A percentile compares a stretch with the other conserved stretches of the same genome.
phyloP scores from a whole-genome alignment of 352 stramenopile species.

The Phytophthora lateralis region DNA sequence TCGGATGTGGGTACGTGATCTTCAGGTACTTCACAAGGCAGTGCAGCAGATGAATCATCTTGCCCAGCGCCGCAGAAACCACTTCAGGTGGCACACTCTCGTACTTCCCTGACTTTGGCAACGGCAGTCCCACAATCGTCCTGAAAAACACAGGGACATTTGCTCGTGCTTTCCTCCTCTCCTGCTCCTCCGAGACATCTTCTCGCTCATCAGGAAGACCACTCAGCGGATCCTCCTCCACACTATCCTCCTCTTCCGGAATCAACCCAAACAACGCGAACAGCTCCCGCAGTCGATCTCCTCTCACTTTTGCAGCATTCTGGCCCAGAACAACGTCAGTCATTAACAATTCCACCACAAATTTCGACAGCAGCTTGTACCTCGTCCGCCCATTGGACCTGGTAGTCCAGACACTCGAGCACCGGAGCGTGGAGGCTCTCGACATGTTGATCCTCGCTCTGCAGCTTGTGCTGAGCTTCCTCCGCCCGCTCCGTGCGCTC shows the following conservation, averaged over 20 bases:
- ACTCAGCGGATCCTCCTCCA: slow-evolving; percentile 26
- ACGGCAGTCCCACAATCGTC: slow-evolving; percentile 67
- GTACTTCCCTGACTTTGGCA: slow-evolving; percentile 76
- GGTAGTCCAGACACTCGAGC: slow-evolving; percentile 69
- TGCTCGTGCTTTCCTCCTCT: slow-evolving; percentile 17
- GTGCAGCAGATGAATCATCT: slow-evolving; percentile 77
- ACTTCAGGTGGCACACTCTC: slow-evolving; percentile 79
- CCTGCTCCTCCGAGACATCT: slow-evolving; percentile 19
- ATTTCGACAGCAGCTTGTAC: slow-evolving; percentile 21
- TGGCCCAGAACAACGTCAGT: slow-evolving; percentile 26
- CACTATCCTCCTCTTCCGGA: slow-evolving; percentile 23
- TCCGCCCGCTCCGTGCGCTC: slow-evolving; percentile 46
- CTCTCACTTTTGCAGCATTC: slow-evolving; percentile 68
- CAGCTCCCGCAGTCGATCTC: slow-evolving; percentile 71
- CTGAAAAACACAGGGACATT: slow-evolving; percentile 51
- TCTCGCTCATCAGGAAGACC: slow-evolving; percentile 30
- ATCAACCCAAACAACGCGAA: slow-evolving; percentile 63
- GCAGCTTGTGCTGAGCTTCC: slow-evolving; percentile 47
- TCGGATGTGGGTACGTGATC: slow-evolving; percentile 78
- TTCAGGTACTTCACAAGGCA: slow-evolving; percentile 74
- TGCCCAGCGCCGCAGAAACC: slow-evolving; percentile 68
- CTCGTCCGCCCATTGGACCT: slow-evolving; percentile 65
- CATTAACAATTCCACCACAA: not conserved
- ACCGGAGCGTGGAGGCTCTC: slow-evolving; percentile 54
- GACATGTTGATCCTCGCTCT: slow-evolving; percentile 36